Percentiles rank a stretch among this genome's conserved stretches.
Evolutionary conservation across 129 eudicot genomes (phyloP).

Genomic region (Flaveria sonorensis): DNA sequence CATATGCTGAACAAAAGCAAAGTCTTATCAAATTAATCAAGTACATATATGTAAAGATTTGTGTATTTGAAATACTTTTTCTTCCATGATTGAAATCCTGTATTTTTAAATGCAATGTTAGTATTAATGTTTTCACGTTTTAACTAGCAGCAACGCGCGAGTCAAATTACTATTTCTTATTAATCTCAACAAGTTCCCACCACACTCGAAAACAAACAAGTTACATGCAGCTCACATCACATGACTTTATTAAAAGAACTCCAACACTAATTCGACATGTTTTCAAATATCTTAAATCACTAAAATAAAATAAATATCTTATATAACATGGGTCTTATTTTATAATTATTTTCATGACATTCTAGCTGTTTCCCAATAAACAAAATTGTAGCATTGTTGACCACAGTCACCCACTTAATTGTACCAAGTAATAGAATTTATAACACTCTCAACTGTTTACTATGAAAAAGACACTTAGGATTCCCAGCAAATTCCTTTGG

Average conservation of each 20-base stretch:
- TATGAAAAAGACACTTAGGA: slow-evolving; percentile 27
- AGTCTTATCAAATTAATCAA: too few species aligned
- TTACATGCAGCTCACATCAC: background rate
- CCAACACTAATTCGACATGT: too few species aligned
- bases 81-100: too few species aligned
- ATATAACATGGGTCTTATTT: background rate
- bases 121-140: too few species aligned
- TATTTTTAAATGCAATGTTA: too few species aligned
- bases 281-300: too few species aligned
- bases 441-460: slow-evolving; percentile 15
- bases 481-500: slow-evolving; percentile 25
- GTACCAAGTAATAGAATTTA: slow-evolving; percentile 22
- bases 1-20: too few species aligned
- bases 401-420: slow-evolving; percentile 9
- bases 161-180: background rate
- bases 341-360: background rate
- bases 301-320: background rate
- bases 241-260: background rate
- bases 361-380: slow-evolving; percentile 13
- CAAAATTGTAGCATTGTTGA: slow-evolving; percentile 23
- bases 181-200: background rate
- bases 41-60: too few species aligned
- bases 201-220: background rate
- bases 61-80: too few species aligned
- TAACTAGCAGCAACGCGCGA: too few species aligned